Conservation (phyloP, 129 eudicot species). For the Flaveria robusta region DNA sequence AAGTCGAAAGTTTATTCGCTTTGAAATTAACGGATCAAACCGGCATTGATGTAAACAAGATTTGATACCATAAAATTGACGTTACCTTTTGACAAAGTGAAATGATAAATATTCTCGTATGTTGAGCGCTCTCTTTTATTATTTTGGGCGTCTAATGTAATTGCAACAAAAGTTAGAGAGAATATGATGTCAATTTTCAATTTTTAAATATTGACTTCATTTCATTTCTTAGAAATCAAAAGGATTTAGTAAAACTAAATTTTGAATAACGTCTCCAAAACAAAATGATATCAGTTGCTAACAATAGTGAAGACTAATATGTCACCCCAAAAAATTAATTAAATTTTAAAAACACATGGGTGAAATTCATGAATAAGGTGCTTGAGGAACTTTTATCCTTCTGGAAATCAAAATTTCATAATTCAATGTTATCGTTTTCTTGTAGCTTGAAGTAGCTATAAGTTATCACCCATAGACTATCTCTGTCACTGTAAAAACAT, state of each 20-base stretch:
- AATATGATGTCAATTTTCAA: not conserved
- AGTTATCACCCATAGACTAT: no score
- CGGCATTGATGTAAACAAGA: slow-evolving; percentile 20
- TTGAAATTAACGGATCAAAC: slow-evolving; percentile 27
- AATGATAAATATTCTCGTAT: slow-evolving; percentile 13
- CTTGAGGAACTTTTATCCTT: no score
- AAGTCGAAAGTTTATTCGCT: slow-evolving; percentile 29
- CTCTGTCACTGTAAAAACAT: no score
- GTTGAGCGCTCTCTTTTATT: not conserved
- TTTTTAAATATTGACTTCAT: not conserved
- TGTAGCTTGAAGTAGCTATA: no score
- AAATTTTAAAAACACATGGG: not conserved
- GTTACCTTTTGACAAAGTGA: slow-evolving; percentile 18
- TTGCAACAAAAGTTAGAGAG: not conserved
- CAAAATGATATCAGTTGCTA: not conserved
- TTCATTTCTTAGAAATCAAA: no score
- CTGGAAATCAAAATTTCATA: no score
- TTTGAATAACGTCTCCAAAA: not conserved
- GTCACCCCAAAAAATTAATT: not conserved
- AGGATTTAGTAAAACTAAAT: not conserved
- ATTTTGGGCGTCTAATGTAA: not conserved
- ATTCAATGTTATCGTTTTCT: no score
- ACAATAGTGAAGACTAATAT: not conserved
- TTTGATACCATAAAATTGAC: slow-evolving; percentile 31
- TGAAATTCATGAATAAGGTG: no score